Base-by-base conservation (phyloP, 176 grass and related monocot species). In the Bonia amplexicaulis region DNA sequence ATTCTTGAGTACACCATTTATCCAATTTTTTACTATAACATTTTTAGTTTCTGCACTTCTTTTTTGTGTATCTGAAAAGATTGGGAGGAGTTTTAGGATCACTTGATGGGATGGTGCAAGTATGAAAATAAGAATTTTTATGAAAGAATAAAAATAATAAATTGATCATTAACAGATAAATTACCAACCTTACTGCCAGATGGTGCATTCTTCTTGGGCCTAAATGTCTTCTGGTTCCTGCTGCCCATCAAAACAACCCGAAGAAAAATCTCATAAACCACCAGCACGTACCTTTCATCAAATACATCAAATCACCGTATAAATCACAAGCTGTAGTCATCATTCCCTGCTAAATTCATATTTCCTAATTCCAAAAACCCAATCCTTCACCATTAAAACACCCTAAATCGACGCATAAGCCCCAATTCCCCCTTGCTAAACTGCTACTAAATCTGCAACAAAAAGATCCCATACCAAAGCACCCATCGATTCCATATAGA, bases 201-300 rank as follows among this genome's bases (percentile, higher is more conserved):
- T 10, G 96, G 87, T 66, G 89, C 96, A 90, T 98, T 93, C 85
- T 98, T 98, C 87, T 98, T 98, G 12, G 96, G 96, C 80, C 96
- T 84, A 86, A 98, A 98, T 29, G 96, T 98, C 91, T 89, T 98
- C 80, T 98, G 96, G 82, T 98, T 98, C 80, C 88, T 98, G 74
- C 14, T 6, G 54, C 45, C 69, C 45, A 79, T 54, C 26, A n/a
- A 29, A 67, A 47, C 1, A n/a, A 22, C 14, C 2, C 19, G 22
- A 69, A 76, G 27, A 76, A 26, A 31, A 31, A 31, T 31, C 29
- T 31, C 29, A 31, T 31, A 31, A 31, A 31, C 29, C 29, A 31
- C 29, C 29, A 31, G 29, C 29, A 31, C 29, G 29, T 2, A 31
- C 2, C 29, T 31, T 31, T 31, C 29, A 31, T 31, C 29, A 31